Evolutionary conservation across 192 early-diverging fungal species (phyloP), one percentile per base, ranked within the genome.

Genomic region (Endogone sp.): DNA sequence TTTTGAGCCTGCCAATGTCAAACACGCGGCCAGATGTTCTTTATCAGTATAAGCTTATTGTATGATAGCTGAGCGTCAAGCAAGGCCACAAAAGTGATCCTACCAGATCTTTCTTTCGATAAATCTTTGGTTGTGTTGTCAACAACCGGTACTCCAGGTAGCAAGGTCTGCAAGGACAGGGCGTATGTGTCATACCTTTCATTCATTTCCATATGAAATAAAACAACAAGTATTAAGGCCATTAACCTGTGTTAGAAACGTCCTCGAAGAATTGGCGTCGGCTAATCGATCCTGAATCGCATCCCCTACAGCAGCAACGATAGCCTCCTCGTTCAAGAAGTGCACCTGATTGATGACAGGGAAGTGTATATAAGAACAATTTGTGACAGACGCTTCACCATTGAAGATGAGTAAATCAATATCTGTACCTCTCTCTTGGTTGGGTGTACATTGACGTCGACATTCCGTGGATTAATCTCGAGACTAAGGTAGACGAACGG

Each of bases 361-460:
- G 20, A 29, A 6, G 25, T 25, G 31, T 3, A 20, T 9, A 66
- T 25, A 26, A 2, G 10, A 31, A 60, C 21, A 30, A 2, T 63
- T 3, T 29, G n/a, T n/a, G n/a, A n/a, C n/a, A 31, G 16, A 27
- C 60, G 37, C 2, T 56, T 58, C 2, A 8, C 29, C 21, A 24
- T 49, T 72, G 29, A n/a, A n/a, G n/a, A n/a, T n/a, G n/a, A n/a
- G n/a, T n/a, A n/a, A n/a, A n/a, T n/a, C n/a, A n/a, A n/a, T n/a
- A 57, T 10, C 16, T 20, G 37, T 67, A 88, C 90, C 81, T 96
- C 91, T 8, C 90, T 85, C 68, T 99, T 99, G 29, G 98, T 97
- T 1, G 98, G 96, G 77, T 98, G 98, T 1, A 99, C 94, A 75
- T 99, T 99, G 2, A 99, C 98, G 73, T 99, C 98, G 2, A 99